phyloP scores from a whole-genome alignment of 169 alveolate species.

The Sarcocystis neurona region DNA sequence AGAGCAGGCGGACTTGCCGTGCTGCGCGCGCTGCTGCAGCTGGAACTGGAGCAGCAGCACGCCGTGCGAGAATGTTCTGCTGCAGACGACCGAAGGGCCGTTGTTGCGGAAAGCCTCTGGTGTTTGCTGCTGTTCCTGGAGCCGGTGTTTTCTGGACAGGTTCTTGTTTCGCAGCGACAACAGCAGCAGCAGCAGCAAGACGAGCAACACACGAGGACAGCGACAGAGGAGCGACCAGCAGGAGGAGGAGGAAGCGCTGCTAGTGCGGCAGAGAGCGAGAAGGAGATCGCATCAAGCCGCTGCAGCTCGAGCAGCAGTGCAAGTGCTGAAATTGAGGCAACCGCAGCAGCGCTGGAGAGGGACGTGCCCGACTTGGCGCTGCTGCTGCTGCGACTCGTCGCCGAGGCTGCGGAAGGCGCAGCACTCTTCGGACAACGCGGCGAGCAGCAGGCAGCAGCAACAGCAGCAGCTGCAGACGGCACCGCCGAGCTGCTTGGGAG shows the following conservation, averaged over 20 bases:
- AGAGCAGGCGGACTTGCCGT: neutral
- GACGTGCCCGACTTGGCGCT: neutral
- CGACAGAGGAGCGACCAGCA: neutral
- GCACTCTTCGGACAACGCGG: too few species aligned
- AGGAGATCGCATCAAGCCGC: neutral
- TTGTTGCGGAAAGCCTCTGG: constrained; percentile 24
- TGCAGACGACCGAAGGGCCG: constrained; percentile 1
- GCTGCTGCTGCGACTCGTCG: constrained; percentile 4
- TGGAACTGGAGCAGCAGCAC: constrained; percentile 26
- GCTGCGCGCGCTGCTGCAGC: neutral
- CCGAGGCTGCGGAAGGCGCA: constrained; percentile 8
- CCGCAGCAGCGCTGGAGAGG: neutral
- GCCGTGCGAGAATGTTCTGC: neutral
- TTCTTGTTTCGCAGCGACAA: neutral
- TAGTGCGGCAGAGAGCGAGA: neutral
- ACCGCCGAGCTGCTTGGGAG: too few species aligned
- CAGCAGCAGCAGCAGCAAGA: neutral
- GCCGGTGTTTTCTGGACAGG: neutral
- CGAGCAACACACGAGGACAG: neutral
- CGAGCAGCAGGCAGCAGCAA: too few species aligned
- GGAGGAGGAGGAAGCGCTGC: neutral
- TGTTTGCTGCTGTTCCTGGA: constrained; percentile 15
- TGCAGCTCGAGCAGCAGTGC: neutral
- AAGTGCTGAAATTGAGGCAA: too few species aligned
- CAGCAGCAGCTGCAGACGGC: too few species aligned